Conservation (phyloP, 306 rosid species). For the Quercus engelmannii region DNA sequence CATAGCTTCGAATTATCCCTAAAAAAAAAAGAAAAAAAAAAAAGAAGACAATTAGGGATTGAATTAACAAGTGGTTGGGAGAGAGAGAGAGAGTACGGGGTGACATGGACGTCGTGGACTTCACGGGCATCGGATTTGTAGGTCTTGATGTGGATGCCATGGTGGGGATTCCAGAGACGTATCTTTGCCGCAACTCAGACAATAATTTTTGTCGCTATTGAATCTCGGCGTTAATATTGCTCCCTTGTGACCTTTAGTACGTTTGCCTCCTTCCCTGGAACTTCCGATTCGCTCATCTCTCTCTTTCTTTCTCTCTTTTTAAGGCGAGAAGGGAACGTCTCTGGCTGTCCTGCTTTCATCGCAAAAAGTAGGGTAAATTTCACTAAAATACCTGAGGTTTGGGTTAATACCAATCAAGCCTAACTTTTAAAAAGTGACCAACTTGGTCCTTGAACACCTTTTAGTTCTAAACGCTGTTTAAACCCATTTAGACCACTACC, state of each 20-base stretch:
- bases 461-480: too few species aligned
- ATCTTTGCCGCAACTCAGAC: constrained; percentile 87
- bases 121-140: constrained; percentile 91
- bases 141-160: constrained; percentile 86
- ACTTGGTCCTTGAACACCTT: too few species aligned
- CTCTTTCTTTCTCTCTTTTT: constrained; percentile 1
- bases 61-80: too few species aligned
- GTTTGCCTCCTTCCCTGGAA: constrained; percentile 55
- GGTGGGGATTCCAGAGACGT: constrained; percentile 96
- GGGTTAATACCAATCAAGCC: too few species aligned
- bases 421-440: too few species aligned
- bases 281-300: constrained; percentile 50
- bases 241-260: constrained; percentile 86
- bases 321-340: too few species aligned
- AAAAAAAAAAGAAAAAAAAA: too few species aligned
- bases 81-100: constrained; percentile 33
- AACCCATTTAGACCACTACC: too few species aligned
- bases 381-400: too few species aligned
- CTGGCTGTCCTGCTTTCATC: too few species aligned
- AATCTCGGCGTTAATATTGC: constrained; percentile 75
- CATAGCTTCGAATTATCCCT: constrained; percentile 85
- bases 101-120: constrained; percentile 85
- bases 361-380: too few species aligned
- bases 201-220: constrained; percentile 73
- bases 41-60: too few species aligned